phyloP scores from a whole-genome alignment of 345 rosid genomes.

The Cochlearia excelsa region DNA sequence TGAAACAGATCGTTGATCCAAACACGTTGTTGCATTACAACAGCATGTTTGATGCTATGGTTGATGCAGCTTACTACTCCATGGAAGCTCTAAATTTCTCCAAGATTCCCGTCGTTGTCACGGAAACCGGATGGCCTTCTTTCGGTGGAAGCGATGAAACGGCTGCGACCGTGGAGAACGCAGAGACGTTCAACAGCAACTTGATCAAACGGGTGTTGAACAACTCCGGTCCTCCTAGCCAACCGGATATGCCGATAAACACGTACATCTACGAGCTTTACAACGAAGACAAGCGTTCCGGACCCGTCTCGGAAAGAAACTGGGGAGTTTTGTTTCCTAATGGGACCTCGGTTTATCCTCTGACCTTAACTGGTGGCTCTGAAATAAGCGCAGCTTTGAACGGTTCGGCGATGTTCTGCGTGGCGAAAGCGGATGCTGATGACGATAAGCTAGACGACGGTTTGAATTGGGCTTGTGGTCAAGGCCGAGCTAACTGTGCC shows the following conservation, averaged over 20 bases:
- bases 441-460: conserved; percentile 64
- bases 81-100: conserved; percentile 66
- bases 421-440: conserved; percentile 71
- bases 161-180: conserved; percentile 71
- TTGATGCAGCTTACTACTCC: conserved; percentile 94
- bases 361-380: conserved; percentile 43
- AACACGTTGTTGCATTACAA: conserved; percentile 80
- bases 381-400: conserved; percentile 39
- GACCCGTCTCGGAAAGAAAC: conserved; percentile 72
- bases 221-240: conserved; percentile 89
- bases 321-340: conserved; percentile 83
- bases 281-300: conserved; percentile 77
- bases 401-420: conserved; percentile 58
- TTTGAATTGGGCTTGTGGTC: conserved; percentile 96
- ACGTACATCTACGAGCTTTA: conserved; percentile 85
- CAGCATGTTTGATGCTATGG: conserved; percentile 99
- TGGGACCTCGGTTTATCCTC: conserved; percentile 71
- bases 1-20: conserved; percentile 96
- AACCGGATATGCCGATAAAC: conserved; percentile 56
- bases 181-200: conserved; percentile 67
- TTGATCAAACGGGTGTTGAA: conserved; percentile 73
- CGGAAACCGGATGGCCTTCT: conserved; percentile 99
- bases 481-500: conserved; percentile 74
- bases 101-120: conserved; percentile 67
- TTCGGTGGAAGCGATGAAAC: conserved; percentile 73